phyloP scores from a whole-genome alignment of 2,329 filamentous ascomycete species.

The Pseudogymnoascus sp. region DNA sequence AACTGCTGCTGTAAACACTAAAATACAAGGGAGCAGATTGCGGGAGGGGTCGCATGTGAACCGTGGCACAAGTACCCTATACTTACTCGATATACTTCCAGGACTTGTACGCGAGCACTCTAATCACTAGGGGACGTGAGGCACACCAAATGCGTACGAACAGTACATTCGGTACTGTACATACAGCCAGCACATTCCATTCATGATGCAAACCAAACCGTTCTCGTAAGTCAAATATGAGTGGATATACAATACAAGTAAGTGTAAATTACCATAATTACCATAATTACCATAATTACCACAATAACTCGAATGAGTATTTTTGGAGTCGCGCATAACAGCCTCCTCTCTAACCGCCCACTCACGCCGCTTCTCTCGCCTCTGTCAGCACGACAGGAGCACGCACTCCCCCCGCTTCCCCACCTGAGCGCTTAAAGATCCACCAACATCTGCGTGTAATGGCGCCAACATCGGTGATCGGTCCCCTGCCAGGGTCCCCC shows the following conservation, averaged over 20 bases:
- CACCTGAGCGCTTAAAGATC: conserved; percentile 3
- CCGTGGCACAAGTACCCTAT: neutral
- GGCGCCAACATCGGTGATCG: neutral
- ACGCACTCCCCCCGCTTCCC: neutral
- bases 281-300: too few species aligned
- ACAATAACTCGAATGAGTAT: too few species aligned
- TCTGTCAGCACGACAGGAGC: neutral
- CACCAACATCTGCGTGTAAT: neutral
- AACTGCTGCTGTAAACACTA: neutral
- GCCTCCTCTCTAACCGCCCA: neutral
- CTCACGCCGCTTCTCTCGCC: neutral
- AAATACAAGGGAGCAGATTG: neutral
- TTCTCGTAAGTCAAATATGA: neutral
- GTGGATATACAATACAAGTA: neutral
- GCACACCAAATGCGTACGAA: neutral
- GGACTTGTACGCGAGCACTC: neutral
- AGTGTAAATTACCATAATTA: too few species aligned
- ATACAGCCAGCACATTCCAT: neutral
- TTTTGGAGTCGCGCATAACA: neutral
- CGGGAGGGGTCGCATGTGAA: neutral
- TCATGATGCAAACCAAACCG: neutral
- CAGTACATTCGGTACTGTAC: neutral
- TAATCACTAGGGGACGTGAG: neutral
- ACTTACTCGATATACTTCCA: neutral
- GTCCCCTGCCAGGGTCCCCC: conserved; percentile 1